Percentiles rank a stretch among this genome's conserved stretches.
Conservation (phyloP, 768 basidiomycete genomes). For the Amylocystis lapponica region DNA sequence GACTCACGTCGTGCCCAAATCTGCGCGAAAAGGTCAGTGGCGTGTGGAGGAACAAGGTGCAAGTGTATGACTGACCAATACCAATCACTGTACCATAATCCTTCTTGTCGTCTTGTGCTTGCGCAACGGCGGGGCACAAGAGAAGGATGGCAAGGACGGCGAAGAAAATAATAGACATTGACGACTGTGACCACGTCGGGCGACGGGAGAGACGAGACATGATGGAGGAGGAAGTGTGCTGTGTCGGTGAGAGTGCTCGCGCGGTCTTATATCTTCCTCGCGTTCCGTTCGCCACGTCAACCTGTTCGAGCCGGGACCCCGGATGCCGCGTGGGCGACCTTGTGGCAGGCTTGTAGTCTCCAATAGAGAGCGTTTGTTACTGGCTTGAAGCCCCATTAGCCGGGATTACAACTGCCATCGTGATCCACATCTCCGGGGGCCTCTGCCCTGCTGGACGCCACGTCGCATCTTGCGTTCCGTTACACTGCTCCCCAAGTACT, state of each 20-base stretch:
- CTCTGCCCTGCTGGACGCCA: no score
- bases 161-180: conserved; percentile 46
- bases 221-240: conserved; percentile 12
- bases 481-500: no score
- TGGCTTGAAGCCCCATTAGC: no score
- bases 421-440: no score
- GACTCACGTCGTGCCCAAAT: conserved; percentile 81
- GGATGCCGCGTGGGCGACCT: no score
- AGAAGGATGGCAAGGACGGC: conserved; percentile 64
- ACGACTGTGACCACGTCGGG: conserved; percentile 56
- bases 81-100: conserved; percentile 93
- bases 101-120: conserved; percentile 53
- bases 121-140: conserved; percentile 57
- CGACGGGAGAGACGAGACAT: conserved; percentile 28
- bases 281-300: conserved; percentile 20
- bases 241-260: conserved; percentile 4
- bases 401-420: no score
- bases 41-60: background rate
- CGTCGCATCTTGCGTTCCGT: no score
- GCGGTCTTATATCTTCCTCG: conserved; percentile 10
- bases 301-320: conserved; percentile 12
- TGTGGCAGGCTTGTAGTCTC: no score
- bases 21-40: conserved; percentile 31
- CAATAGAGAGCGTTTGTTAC: no score
- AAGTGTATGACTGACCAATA: conserved; percentile 55